Evolutionary conservation across 73 alveolate species (phyloP).

Genomic region (Tetrahymena elliotti): DNA sequence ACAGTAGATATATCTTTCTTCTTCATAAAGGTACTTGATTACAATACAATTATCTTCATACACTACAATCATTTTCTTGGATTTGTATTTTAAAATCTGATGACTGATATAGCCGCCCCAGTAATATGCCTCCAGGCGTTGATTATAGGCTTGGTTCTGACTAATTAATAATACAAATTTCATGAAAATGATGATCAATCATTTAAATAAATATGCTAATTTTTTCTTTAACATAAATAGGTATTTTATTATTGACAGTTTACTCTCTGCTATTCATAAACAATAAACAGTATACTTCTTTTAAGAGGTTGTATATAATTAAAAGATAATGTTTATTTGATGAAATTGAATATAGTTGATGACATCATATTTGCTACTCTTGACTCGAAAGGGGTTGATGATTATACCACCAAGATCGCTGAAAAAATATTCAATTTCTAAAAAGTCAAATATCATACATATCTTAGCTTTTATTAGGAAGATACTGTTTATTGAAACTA

Average conservation of each 20-base stretch:
- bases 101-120: slow-evolving; percentile 2
- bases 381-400: slow-evolving; percentile 3
- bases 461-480: background rate
- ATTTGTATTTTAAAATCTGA: background rate
- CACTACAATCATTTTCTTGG: background rate
- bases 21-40: background rate
- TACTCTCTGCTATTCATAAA: background rate
- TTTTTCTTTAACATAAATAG: background rate
- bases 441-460: background rate
- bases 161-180: background rate
- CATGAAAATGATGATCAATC: background rate
- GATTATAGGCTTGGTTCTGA: background rate
- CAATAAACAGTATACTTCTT: background rate
- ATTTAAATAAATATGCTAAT: background rate
- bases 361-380: background rate
- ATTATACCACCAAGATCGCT: background rate
- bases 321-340: background rate
- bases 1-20: background rate
- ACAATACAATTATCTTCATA: background rate
- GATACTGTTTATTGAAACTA: background rate
- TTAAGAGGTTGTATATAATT: background rate
- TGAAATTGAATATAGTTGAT: background rate
- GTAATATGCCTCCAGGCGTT: slow-evolving; percentile 1
- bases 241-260: background rate
- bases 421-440: background rate